Conservation (phyloP, 208 protist genomes). For the Crithidia expoeki region DNA sequence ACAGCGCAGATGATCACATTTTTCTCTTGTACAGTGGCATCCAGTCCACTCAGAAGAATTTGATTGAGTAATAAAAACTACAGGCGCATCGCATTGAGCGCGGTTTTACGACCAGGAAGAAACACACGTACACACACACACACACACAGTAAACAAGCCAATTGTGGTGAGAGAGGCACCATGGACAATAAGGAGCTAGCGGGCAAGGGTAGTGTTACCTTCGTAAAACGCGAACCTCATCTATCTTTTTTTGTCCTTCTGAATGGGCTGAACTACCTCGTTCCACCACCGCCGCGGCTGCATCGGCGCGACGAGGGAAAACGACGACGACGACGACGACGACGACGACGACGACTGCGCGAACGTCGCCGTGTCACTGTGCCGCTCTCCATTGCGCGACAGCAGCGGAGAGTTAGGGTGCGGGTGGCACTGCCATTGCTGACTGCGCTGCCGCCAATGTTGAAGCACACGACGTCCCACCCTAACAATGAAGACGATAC, state of each 20-base stretch:
- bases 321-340: no score
- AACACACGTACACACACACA: no score
- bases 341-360: background rate
- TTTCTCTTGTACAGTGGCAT: no score
- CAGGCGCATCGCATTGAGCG: no score
- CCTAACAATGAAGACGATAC: background rate
- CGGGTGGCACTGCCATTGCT: background rate
- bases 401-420: background rate
- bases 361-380: background rate
- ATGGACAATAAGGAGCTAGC: no score
- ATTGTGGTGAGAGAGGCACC: no score
- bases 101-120: no score
- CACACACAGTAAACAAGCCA: background rate
- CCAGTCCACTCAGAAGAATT: no score
- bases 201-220: background rate
- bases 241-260: conserved; percentile 5
- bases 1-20: no score
- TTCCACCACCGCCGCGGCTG: conserved; percentile 4
- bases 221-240: background rate
- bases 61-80: no score
- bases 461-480: background rate
- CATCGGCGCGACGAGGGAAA: no score
- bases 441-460: background rate
- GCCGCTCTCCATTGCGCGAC: background rate
- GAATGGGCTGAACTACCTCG: background rate